phyloP scores from a whole-genome alignment of 78 protist species.

The Dictyostelium discoideum region dicty_2.7 NC_007089.4:1397001-1397500 shows the following conservation, averaged over 20 bases:
- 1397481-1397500: conserved; percentile 53
- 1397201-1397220: conserved; percentile 62
- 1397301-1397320: background rate
- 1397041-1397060: background rate
- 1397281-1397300: conserved; percentile 1
- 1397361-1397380: too few relatives aligned
- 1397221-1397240: conserved; percentile 22
- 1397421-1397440: too few relatives aligned
- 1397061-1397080: conserved; percentile 12
- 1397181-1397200: background rate
- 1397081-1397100: conserved; percentile 16
- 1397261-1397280: conserved; percentile 56
- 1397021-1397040: background rate
- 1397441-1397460: conserved; percentile 48
- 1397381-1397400: too few relatives aligned
- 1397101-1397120: conserved; percentile 18
- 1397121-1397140: conserved; percentile 21
- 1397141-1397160: background rate
- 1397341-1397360: background rate
- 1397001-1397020: conserved; percentile 30
- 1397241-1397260: background rate
- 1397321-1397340: background rate
- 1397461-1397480: conserved; percentile 4
- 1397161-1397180: background rate
- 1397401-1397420: too few relatives aligned